These are phyloP conservation scores for Trichophyton mentagrophytes DNA, from an alignment of 2,329 filamentous ascomycete species.

Conservation along the genomic window DNA sequence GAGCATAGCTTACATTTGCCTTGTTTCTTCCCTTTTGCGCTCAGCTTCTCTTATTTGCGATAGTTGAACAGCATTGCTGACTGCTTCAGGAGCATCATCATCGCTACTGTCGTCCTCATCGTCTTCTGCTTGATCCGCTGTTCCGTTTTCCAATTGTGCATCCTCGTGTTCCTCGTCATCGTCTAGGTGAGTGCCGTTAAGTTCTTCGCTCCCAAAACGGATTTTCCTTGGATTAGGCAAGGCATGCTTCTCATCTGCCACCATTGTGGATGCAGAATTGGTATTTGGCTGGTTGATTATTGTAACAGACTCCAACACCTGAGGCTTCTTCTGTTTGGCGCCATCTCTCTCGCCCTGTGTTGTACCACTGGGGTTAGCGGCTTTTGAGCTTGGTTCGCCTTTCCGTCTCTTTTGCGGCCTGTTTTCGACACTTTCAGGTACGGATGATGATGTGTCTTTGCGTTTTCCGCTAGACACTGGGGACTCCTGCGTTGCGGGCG, in stretches of 20 bases:
- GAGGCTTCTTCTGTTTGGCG: constrained; percentile 1
- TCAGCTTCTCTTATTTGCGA: constrained; percentile 27
- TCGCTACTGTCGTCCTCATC: constrained; percentile 25
- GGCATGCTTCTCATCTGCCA: background rate
- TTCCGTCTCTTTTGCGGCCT: constrained; percentile 8
- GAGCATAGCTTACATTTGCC: constrained; percentile 22
- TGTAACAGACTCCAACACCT: constrained; percentile 10
- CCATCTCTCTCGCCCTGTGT: background rate
- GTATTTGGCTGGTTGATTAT: constrained; percentile 6
- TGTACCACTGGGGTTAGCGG: background rate
- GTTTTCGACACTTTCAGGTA: background rate
- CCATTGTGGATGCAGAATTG: constrained; percentile 1
- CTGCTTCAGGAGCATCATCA: constrained; percentile 32
- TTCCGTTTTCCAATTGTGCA: constrained; percentile 14
- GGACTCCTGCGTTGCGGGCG: constrained; percentile 1
- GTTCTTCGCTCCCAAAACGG: constrained; percentile 32
- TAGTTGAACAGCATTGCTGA: constrained; percentile 30
- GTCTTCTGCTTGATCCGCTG: constrained; percentile 7
- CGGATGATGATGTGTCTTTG: constrained; percentile 16
- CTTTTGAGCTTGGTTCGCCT: background rate
- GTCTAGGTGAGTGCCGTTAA: constrained; percentile 7
- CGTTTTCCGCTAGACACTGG: constrained; percentile 19
- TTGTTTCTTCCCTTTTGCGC: constrained; percentile 27
- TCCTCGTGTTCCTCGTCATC: constrained; percentile 14
- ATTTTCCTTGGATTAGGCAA: constrained; percentile 21